phyloP scores from a whole-genome alignment of 441 rosid species.

The Lepidium campestre region DNA sequence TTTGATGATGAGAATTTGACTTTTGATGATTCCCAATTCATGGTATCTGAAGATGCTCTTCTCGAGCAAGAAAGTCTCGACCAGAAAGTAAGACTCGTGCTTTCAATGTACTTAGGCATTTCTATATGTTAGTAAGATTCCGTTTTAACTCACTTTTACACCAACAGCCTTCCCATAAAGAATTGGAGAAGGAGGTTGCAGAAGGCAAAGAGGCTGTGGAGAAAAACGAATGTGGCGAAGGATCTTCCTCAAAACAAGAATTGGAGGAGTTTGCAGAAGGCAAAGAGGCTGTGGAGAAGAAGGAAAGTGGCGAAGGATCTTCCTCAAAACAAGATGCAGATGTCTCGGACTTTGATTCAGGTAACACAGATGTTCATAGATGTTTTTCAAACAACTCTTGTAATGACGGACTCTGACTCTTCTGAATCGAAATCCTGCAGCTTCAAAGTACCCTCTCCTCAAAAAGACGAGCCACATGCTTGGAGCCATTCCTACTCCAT shows the following conservation, averaged over 20 bases:
- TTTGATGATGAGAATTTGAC: conserved; percentile 41
- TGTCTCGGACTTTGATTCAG: conserved; percentile 37
- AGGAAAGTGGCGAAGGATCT: conserved; percentile 45
- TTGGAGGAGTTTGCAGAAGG: conserved; percentile 23
- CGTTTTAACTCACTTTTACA: conserved; percentile 15
- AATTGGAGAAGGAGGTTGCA: conserved; percentile 26
- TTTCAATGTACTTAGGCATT: not conserved
- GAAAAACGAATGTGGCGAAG: conserved; percentile 31
- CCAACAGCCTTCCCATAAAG: conserved; percentile 44
- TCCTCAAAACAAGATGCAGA: conserved; percentile 54
- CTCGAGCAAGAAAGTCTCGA: conserved; percentile 30
- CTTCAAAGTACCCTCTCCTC: conserved; percentile 54
- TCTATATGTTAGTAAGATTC: not conserved
- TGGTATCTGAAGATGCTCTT: conserved; percentile 32
- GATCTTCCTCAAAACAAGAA: conserved; percentile 50
- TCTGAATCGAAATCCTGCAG: conserved; percentile 34
- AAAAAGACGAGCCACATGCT: conserved; percentile 71
- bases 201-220: conserved; percentile 32
- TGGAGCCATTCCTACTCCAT: conserved; percentile 71
- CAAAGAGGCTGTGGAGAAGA: conserved; percentile 30
- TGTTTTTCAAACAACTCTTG: not conserved
- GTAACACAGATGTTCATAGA: conserved; percentile 33
- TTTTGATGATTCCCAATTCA: conserved; percentile 48
- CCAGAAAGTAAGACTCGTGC: conserved; percentile 39
- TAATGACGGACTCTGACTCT: not conserved